Base-by-base conservation (phyloP, 768 basidiomycete species). In the Amanita rimosa region DNA sequence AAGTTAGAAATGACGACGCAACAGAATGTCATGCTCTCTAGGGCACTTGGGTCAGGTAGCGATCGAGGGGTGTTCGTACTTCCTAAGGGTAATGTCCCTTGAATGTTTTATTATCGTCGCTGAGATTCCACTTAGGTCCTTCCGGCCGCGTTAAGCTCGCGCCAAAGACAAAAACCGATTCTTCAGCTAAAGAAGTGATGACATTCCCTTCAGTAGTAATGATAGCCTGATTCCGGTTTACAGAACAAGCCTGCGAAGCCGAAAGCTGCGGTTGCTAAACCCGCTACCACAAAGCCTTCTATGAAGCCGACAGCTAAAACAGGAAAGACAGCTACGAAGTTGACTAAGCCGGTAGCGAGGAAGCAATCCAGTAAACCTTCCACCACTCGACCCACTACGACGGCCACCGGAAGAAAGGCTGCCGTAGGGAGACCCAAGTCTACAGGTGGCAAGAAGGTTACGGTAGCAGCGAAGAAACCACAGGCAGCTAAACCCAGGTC, bases 11-110 rank as follows among this genome's bases (percentile, higher is more conserved):
- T 92, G 53, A 83, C 81, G 46, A 72, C 83, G 51, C 78, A 87
- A 17, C 90, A 93, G 67, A 75, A 70, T 58, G 79, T 76, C 39
- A 83, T 88, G 67, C 76, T 97, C 57, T 76, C 83, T 52, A 81
- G 74, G 55, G 91, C 93, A 48, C 83, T 98, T 61, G 68, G 76
- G 46, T 68, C 74, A n/a, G 92, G 94, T 48, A 79, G 76, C 31
- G 85, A 92, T 60, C 89, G 86, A 64, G 80, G 81, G 47, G 69
- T 83, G 54, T 94, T 98, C 64, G 69, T 79, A 22, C 74, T 95
- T 33, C 94, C 93, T 57, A 95, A 94, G 74, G 94, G 93, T 82
- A 60, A 57, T 53, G 53, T 35, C 21, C 24, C 49, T 45, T 17
- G 50, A 48, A 13, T 10, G 42, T 39, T 37, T 26, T 26, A 44